A percentile compares a stretch with the other conserved stretches of the same genome.
phyloP scores from a whole-genome alignment of 2,329 filamentous ascomycete species.

The Alternaria burnsii region DNA sequence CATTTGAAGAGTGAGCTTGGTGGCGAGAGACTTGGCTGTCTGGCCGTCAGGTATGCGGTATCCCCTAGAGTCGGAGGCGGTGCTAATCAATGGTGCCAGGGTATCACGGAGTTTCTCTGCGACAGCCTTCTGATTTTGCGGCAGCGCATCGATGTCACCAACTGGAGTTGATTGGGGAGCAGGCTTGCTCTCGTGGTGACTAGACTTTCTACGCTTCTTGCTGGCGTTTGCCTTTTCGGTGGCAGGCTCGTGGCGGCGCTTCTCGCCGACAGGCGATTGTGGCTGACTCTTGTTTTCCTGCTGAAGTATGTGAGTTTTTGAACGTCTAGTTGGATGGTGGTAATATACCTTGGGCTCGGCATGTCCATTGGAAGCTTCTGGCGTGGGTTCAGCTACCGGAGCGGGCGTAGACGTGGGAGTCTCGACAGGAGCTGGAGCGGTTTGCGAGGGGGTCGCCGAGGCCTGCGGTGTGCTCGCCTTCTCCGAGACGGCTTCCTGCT shows the following conservation, averaged over 20 bases:
- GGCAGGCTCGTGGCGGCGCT: slow-evolving; percentile 46
- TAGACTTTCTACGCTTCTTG: slow-evolving; percentile 51
- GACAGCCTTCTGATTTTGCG: slow-evolving; percentile 72
- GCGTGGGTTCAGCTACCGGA: slow-evolving; percentile 15
- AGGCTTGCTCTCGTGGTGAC: slow-evolving; percentile 37
- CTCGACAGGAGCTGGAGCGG: slow-evolving; percentile 16
- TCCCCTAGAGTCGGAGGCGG: slow-evolving; percentile 71
- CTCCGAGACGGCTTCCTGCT: slow-evolving; percentile 56
- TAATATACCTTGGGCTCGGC: slow-evolving; percentile 35
- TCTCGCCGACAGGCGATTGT: slow-evolving; percentile 48
- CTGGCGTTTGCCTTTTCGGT: slow-evolving; percentile 43
- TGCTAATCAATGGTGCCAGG: slow-evolving; percentile 71
- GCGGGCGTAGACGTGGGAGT: slow-evolving; percentile 24
- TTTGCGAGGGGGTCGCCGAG: slow-evolving; percentile 26
- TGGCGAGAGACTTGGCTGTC: slow-evolving; percentile 70
- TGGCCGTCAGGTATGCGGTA: slow-evolving; percentile 71
- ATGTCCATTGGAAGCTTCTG: slow-evolving; percentile 37
- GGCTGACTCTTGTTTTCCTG: slow-evolving; percentile 42
- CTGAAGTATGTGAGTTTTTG: slow-evolving; percentile 22
- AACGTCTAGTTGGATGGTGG: too few relatives aligned
- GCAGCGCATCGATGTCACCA: slow-evolving; percentile 51
- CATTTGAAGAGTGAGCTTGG: slow-evolving; percentile 78
- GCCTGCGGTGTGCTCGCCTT: slow-evolving; percentile 35
- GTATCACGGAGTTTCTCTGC: slow-evolving; percentile 76
- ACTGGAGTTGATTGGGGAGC: slow-evolving; percentile 18